These are phyloP conservation scores for Thermoascus crustaceus DNA, from an alignment of 2,329 filamentous ascomycete genomes.

Conservation along the genomic window DNA sequence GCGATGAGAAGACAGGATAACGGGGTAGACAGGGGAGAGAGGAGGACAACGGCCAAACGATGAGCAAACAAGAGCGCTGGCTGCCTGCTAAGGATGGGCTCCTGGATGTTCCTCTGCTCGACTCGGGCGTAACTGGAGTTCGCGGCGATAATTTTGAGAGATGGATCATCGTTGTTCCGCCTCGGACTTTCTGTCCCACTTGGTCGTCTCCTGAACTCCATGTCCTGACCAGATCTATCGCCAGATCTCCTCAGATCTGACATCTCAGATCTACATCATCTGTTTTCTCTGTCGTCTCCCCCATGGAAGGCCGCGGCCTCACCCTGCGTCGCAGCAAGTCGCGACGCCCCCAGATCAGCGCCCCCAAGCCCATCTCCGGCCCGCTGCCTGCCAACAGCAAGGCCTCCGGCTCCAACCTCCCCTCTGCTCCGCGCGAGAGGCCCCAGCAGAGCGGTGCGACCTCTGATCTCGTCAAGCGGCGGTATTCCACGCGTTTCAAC, in stretches of 20 bases:
- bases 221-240: no score
- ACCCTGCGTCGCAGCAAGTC: constrained; percentile 58
- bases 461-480: constrained; percentile 80
- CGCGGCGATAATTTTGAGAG: constrained; percentile 11
- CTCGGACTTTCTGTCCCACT: constrained; percentile 27
- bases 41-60: constrained; percentile 3
- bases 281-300: constrained; percentile 11
- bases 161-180: constrained; percentile 31
- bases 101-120: constrained; percentile 1
- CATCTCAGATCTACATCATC: constrained; percentile 5
- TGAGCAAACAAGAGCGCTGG: neutral
- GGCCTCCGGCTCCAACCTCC: constrained; percentile 26
- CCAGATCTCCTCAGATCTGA: no score
- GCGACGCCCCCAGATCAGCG: constrained; percentile 52
- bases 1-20: constrained; percentile 15
- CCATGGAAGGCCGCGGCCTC: constrained; percentile 49
- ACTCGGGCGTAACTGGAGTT: no score
- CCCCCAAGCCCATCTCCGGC: constrained; percentile 47
- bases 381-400: constrained; percentile 30
- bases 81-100: neutral
- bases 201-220: no score
- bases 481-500: constrained; percentile 91
- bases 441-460: constrained; percentile 46
- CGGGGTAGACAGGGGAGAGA: constrained; percentile 2
- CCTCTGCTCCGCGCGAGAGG: constrained; percentile 30